Base-by-base conservation (phyloP, 495 filamentous ascomycete species). In the Cercophora newfieldiana region DNA sequence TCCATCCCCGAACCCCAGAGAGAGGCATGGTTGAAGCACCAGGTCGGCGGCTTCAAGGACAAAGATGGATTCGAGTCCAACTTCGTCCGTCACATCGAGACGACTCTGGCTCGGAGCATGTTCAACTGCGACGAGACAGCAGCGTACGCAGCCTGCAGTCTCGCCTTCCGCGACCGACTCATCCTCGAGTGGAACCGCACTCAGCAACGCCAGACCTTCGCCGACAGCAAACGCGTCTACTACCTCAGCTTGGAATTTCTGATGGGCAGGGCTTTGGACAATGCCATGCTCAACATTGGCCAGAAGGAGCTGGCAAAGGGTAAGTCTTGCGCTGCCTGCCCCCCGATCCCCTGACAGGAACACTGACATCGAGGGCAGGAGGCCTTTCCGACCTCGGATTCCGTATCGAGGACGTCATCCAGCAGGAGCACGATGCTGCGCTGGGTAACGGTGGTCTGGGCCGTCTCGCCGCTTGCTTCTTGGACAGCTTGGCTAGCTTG, bases 41-140 rank as follows among this genome's bases (percentile, higher is more conserved):
- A 82, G 50, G 87, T 83, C 51, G 75, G 81, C 58, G 87, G 86
- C 64, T 97, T 98, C 79, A 87, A 80, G 61, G 87, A 84, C 71
- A 91, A 93, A 72, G 83, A 85, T 50, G 82, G 80, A 21, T 86
- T 86, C 68, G 77, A 94, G 86, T 85, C 80, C 71, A 93, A 96
- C 72, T 83, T 95, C 51, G 92, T 99, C 59, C 90, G 89, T 53
- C 95, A 99, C 82, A 89, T 99, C 72, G 96, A 99, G 77, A 98
- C 96, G 3, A 97, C 95, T 1, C 85, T 99, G 63, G 95, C 96
- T 67, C 92, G 95, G 18, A 97, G 93, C 68, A 86, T 99, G 75
- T 99, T 91, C 85, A 99, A 99, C 79, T 98, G 96, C 81, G 95
- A 99, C 82, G 96, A 99, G 77, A 74, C 87, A 74, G 96, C 94